Conservation (phyloP, 805 yeast genomes). For the Myxozyma melibiosi region DNA sequence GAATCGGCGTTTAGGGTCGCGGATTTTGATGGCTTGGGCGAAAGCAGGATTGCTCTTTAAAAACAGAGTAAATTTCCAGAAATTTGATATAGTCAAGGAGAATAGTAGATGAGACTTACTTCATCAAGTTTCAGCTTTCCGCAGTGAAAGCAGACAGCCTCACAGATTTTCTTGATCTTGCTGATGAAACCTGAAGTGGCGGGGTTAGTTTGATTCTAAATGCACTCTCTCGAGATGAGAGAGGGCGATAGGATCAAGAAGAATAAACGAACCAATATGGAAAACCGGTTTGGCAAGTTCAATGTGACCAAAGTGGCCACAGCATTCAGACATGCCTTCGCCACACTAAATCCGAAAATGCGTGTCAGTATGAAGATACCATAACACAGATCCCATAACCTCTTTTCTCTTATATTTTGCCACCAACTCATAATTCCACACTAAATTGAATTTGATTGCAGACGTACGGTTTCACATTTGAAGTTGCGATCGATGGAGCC, state of each 20-base stretch:
- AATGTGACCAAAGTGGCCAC: slow-evolving; percentile 99
- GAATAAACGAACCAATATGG: slow-evolving; percentile 67
- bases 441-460: too few species aligned
- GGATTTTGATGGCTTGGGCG: slow-evolving; percentile 84
- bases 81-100: not conserved
- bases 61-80: slow-evolving; percentile 5
- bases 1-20: slow-evolving; percentile 94
- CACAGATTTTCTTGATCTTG: slow-evolving; percentile 92
- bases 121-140: slow-evolving; percentile 92
- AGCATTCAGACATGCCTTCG: slow-evolving; percentile 98
- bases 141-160: slow-evolving; percentile 98
- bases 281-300: slow-evolving; percentile 98
- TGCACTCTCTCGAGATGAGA: too few species aligned
- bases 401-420: not conserved
- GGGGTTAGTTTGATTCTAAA: too few species aligned
- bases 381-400: not conserved
- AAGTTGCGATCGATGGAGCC: slow-evolving; percentile 97
- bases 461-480: slow-evolving; percentile 84
- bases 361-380: not conserved
- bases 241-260: not conserved
- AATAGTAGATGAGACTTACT: slow-evolving; percentile 40
- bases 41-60: slow-evolving; percentile 61
- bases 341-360: slow-evolving; percentile 59
- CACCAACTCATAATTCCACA: too few species aligned
- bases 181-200: slow-evolving; percentile 59